Percentiles rank a stretch among this genome's conserved stretches.
Evolutionary conservation across 2,329 filamentous ascomycete genomes (phyloP).

Genomic region (Ascochyta rabiei): DNA sequence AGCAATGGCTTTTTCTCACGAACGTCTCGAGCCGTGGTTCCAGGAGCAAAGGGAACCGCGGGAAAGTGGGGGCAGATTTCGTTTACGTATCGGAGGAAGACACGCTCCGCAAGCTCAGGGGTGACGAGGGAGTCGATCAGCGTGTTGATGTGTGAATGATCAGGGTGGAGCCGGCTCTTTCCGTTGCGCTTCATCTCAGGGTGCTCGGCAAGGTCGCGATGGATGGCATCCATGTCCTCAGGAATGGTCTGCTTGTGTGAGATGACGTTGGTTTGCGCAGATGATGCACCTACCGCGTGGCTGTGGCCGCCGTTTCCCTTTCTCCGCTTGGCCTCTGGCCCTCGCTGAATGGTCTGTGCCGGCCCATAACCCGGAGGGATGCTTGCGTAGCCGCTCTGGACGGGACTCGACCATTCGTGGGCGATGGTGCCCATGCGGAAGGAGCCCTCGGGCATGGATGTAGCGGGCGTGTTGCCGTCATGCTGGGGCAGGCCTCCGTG

Average conservation of each 20-base stretch:
- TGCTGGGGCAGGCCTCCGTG: conserved; percentile 33
- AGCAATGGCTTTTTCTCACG: conserved; percentile 65
- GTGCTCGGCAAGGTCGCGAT: conserved; percentile 45
- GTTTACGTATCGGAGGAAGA: conserved; percentile 64
- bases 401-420: conserved; percentile 38
- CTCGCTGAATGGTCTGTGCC: conserved; percentile 38
- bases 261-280: background rate
- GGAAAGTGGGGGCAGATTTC: conserved; percentile 63
- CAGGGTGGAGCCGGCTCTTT: conserved; percentile 38
- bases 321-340: conserved; percentile 42
- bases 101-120: conserved; percentile 57
- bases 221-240: conserved; percentile 47
- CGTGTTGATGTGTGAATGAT: conserved; percentile 47
- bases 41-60: conserved; percentile 62
- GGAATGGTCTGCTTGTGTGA: conserved; percentile 39
- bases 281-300: conserved; percentile 33
- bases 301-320: conserved; percentile 33
- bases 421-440: conserved; percentile 35
- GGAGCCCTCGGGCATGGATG: conserved; percentile 30
- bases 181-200: conserved; percentile 41
- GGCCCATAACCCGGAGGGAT: conserved; percentile 42
- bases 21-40: conserved; percentile 60
- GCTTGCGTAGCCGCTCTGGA: conserved; percentile 27
- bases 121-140: conserved; percentile 57
- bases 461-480: conserved; percentile 12